phyloP scores from a whole-genome alignment of 768 basidiomycete species.

The Calocybe cyanea region DNA sequence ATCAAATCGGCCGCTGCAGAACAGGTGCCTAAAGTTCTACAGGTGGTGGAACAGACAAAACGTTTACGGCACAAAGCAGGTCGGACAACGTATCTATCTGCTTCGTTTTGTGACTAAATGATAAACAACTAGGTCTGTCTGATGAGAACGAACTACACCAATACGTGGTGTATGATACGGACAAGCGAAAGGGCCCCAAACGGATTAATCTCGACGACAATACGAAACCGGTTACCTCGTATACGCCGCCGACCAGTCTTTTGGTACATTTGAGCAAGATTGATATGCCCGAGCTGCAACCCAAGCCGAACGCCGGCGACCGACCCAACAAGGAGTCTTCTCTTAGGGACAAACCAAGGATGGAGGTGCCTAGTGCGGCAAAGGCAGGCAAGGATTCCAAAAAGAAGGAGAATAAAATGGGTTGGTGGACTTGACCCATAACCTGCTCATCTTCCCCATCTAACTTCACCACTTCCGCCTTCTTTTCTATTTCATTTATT shows the following conservation, averaged over 20 bases:
- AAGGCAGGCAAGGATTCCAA: conserved; percentile 23
- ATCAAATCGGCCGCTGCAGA: conserved; percentile 58
- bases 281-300: conserved; percentile 78
- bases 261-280: conserved; percentile 83
- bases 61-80: conserved; percentile 75
- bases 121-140: conserved; percentile 29
- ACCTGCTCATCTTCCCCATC: conserved; percentile 1
- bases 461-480: conserved; percentile 4
- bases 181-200: conserved; percentile 49
- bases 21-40: conserved; percentile 74
- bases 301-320: conserved; percentile 32
- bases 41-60: conserved; percentile 77
- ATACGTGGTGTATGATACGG: conserved; percentile 70
- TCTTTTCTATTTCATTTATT: background rate
- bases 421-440: conserved; percentile 28
- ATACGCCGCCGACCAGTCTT: conserved; percentile 65
- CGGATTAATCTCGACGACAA: conserved; percentile 67
- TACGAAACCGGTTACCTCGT: conserved; percentile 39
- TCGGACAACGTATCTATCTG: conserved; percentile 21
- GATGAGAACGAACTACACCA: conserved; percentile 67
- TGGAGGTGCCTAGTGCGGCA: conserved; percentile 3
- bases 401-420: conserved; percentile 41
- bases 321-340: conserved; percentile 24
- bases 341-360: conserved; percentile 1
- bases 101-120: background rate